Percentiles rank a stretch among this genome's conserved stretches.
Evolutionary conservation across 805 yeast genomes (phyloP).

Genomic region (Nakazawaea peltata): DNA sequence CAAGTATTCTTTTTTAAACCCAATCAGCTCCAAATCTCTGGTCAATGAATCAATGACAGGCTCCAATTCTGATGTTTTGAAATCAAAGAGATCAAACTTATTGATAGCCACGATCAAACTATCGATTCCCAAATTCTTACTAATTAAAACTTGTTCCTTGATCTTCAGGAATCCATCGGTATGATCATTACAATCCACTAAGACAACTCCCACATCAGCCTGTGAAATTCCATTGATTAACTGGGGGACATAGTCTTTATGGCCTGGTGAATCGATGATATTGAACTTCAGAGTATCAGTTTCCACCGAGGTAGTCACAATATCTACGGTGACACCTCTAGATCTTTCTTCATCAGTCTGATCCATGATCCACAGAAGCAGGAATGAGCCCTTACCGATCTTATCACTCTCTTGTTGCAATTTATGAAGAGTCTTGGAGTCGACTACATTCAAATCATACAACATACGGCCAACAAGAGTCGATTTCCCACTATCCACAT

Average conservation of each 20-base stretch:
- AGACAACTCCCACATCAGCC: constrained; percentile 68
- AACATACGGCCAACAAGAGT: constrained; percentile 70
- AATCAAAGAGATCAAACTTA: constrained; percentile 57
- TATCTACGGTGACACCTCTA: constrained; percentile 75
- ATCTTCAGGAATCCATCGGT: constrained; percentile 70
- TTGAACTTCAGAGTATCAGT: constrained; percentile 49
- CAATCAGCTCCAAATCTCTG: constrained; percentile 45
- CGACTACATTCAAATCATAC: constrained; percentile 60
- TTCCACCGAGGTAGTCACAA: constrained; percentile 60
- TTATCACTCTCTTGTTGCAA: constrained; percentile 56
- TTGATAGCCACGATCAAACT: constrained; percentile 56
- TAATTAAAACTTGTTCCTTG: constrained; percentile 67
- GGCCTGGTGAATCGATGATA: constrained; percentile 83
- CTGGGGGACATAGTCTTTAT: constrained; percentile 74
- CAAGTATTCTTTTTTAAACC: constrained; percentile 32
- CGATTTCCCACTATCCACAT: constrained; percentile 81
- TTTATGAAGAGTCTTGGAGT: constrained; percentile 54
- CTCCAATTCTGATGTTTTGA: constrained; percentile 46
- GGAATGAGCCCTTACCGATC: constrained; percentile 71
- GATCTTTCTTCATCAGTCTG: constrained; percentile 69
- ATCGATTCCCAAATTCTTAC: constrained; percentile 59
- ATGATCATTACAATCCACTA: constrained; percentile 65
- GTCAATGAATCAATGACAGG: constrained; percentile 40
- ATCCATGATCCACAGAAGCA: constrained; percentile 82
- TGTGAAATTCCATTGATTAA: constrained; percentile 80